Evolutionary conservation across 1,139 yeast genomes (phyloP), one percentile per base, ranked within the genome.

Genomic region (Pichia inconspicua): DNA sequence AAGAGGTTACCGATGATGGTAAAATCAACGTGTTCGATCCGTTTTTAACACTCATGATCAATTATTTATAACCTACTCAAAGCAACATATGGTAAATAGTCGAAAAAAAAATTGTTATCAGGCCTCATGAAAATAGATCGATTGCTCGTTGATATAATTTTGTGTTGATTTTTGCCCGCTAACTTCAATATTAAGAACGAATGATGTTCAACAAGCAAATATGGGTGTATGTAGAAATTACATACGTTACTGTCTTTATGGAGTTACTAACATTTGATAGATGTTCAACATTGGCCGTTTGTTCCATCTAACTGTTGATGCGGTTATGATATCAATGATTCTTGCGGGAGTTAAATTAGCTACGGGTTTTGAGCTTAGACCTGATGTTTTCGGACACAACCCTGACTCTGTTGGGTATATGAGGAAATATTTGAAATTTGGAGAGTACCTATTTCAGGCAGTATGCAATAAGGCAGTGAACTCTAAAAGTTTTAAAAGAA

Each of bases 311-410:
- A 70, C 81, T 0, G 57, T 80, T 41, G 88, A 82, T 57, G 67
- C 82, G 50, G 73, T 82, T 2, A 66, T 83, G 49, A 66, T 81
- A 19, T 79, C 87, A 3, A 74, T 83, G 61, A 67, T 83, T 25
- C 67, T 82, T 34, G 87, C 89, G 0, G 85, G 84, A 1, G 68
- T 82, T 47, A 80, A 82, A 58, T 69, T 81, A 48, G 77, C 78
- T 53, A 81, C 87, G 0, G 89, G 88, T 0, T 69, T 74, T 51
- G 73, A 67, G 34, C 41, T 61, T 8, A 45, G 55, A 19, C 72
- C 76, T 17, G 60, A 70, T 12, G 62, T 66, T 46, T 65, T 77
- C 53, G 71, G 74, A 17, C 57, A 53, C 10, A 75, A 75, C 2
- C 70, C 72, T n/a, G 85, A 78, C 54, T 60, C 77, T 52, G 71